Conservation (phyloP, 805 yeast genomes). For the Deakozyma indianensis region DNA sequence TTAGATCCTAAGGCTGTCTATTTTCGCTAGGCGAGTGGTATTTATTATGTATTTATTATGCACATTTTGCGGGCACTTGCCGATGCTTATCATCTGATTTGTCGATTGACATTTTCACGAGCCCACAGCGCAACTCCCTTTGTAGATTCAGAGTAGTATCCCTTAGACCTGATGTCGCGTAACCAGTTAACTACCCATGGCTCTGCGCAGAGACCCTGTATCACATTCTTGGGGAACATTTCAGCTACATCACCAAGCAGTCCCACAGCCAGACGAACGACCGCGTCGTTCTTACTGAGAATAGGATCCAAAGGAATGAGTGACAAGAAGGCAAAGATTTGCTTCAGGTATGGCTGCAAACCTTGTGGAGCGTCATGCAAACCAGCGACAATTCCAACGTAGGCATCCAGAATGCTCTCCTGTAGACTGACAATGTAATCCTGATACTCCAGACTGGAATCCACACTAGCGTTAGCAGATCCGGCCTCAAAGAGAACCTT, state of each 20-base stretch:
- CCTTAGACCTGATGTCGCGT: conserved; percentile 53
- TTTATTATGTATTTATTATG: not conserved
- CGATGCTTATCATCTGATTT: conserved; percentile 6
- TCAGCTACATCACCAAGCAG: conserved; percentile 85
- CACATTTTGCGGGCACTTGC: not conserved
- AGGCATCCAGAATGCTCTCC: conserved; percentile 89
- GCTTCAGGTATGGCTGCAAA: conserved; percentile 48
- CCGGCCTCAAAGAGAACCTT: conserved; percentile 36
- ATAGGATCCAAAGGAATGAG: conserved; percentile 44
- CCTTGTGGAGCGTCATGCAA: conserved; percentile 52
- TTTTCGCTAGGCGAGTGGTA: conserved; percentile 4
- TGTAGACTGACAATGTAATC: conserved; percentile 61
- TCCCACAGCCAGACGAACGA: conserved; percentile 77
- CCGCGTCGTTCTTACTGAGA: conserved; percentile 49
- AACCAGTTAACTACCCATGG: conserved; percentile 73
- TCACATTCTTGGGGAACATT: conserved; percentile 67
- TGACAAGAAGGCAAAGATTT: conserved; percentile 57
- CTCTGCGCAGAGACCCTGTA: conserved; percentile 49
- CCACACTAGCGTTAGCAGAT: conserved; percentile 21
- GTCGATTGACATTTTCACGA: conserved; percentile 60
- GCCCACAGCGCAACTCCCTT: conserved; percentile 97
- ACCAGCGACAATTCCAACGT: conserved; percentile 93
- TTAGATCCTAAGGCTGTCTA: conserved; percentile 47
- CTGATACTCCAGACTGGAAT: conserved; percentile 53
- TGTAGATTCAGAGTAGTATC: conserved; percentile 47